Evolutionary conservation across 768 basidiomycete species (phyloP).

Genomic region (Suillus variegatus): DNA sequence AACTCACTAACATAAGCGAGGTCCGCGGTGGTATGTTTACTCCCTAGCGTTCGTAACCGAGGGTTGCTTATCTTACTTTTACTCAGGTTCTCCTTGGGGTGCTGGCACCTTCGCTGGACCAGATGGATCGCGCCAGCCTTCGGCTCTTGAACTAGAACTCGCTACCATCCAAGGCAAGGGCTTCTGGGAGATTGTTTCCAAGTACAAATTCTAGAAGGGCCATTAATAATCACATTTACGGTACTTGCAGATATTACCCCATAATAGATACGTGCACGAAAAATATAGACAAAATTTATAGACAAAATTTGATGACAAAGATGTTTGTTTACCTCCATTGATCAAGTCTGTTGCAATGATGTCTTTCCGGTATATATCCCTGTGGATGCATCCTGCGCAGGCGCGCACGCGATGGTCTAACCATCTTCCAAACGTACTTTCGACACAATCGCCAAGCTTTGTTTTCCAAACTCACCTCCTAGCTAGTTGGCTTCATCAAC

Average conservation of each 20-base stretch:
- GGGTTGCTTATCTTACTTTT: slow-evolving; percentile 7
- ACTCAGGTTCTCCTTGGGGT: slow-evolving; percentile 72
- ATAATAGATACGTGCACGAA: not conserved
- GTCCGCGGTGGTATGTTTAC: slow-evolving; percentile 56
- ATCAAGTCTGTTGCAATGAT: too few species aligned
- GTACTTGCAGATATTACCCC: not conserved
- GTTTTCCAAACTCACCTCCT: not conserved
- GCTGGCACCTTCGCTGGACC: slow-evolving; percentile 61
- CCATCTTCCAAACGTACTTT: not conserved
- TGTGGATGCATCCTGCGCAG: not conserved
- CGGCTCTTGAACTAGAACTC: slow-evolving; percentile 50
- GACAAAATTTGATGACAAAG: not conserved
- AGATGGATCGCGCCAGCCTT: slow-evolving; percentile 50
- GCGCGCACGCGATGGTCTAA: not conserved
- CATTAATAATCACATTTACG: not conserved
- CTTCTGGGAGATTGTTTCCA: slow-evolving; percentile 52
- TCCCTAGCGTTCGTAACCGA: slow-evolving; percentile 1
- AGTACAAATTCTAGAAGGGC: slow-evolving; percentile 27
- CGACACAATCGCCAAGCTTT: not conserved
- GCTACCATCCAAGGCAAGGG: slow-evolving; percentile 51
- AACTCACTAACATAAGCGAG: slow-evolving; percentile 45
- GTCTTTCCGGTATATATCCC: not conserved
- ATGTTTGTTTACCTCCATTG: not conserved
- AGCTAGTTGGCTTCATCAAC: not conserved
- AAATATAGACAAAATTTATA: too few species aligned